Base-by-base conservation (phyloP, 495 filamentous ascomycete genomes). In the Neurospora tetrasperma region DNA sequence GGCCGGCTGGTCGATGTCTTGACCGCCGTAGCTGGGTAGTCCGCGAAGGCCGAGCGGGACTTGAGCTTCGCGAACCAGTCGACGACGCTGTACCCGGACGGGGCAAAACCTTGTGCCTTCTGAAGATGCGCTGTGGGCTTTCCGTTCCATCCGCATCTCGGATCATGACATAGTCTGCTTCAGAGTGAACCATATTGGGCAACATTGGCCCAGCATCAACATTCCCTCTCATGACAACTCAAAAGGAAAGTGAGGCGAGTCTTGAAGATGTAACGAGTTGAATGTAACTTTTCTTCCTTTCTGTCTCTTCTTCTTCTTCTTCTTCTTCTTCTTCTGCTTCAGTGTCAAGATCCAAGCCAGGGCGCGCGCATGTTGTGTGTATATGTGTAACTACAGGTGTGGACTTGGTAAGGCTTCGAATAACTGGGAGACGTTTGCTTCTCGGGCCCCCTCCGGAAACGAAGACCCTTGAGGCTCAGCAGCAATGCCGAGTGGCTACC, bases 31-130 rank as follows among this genome's bases (percentile, higher is more conserved):
- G 73, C 66, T 79, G 76, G 59, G 73, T 80, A 41, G 80, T 68
- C 20, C 78, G 77, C 71, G 81, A 82, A 69, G 75, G 73, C 31
- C 71, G 69, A 35, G 71, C 46, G 14, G 75, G 71, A 39, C 43
- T 76, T n/a, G 78, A 68, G 59, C 74, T 71, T 14, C 72, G 78
- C n/a, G 79, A 76, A 72, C 71, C 71, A 72, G 75, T 73, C 69
- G 10, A 20, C 72, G 66, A 82, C 27, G 54, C 78, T 73, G 75
- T 84, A 71, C 78, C 81, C 44, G 86, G 87, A 72, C 84, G 86
- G 42, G 87, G 87, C 31, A 89, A 80, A 31, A 81, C 78, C 77
- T 87, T 88, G 76, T 88, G 87, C 75, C 83, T 88, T 79, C 84
- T 89, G 77, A 89, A 84, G 71, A 83, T 82, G 44, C 76, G 80